Evolutionary conservation across 768 basidiomycete genomes (phyloP), one percentile per base, ranked within the genome.

Genomic region (Amylocystis lapponica): DNA sequence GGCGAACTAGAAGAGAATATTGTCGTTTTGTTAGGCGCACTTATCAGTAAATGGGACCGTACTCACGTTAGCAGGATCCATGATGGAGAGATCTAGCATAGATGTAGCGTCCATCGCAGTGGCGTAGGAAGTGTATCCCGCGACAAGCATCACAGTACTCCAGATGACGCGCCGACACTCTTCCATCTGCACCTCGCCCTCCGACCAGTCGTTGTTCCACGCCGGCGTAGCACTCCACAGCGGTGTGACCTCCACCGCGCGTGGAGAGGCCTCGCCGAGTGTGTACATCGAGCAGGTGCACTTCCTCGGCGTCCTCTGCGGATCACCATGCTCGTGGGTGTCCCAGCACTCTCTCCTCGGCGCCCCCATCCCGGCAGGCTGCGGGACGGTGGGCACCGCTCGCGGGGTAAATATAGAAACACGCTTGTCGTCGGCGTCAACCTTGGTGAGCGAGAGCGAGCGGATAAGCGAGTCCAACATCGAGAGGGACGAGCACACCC

Each of bases 151-250:
- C 61, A 86, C 69, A 6, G 78, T 64, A 55, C 79, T 84, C 86
- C 86, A 89, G 48, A 82, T 83, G 19, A 87, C 60, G 27, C 86
- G 67, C 27, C 86, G 76, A 53, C 79, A 81, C 34, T 79, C 79
- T 56, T 90, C 86, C 60, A 77, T 82, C 32, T 74, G 65, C 46
- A 85, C 74, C 48, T 88, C 85, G 9, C 63, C 71, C 35, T 79
- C 53, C 25, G 46, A 36, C 46, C 47, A 81, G 9, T 66, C 58
- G 30, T 63, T 56, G 43, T 73, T 68, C 83, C 83, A 88, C 5
- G 75, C 79, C 0, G 83, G 77, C 5, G 83, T 79, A 42, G 70
- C 65, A 5, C 70, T 59, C 86, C 84, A 86, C 45, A 79, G 56
- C 2, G 81, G 83, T 0, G 75, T 71, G 55, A 77, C 66, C 41